Base-by-base conservation (phyloP, 2,329 filamentous ascomycete species). In the Trichoderma arundinaceum region DNA sequence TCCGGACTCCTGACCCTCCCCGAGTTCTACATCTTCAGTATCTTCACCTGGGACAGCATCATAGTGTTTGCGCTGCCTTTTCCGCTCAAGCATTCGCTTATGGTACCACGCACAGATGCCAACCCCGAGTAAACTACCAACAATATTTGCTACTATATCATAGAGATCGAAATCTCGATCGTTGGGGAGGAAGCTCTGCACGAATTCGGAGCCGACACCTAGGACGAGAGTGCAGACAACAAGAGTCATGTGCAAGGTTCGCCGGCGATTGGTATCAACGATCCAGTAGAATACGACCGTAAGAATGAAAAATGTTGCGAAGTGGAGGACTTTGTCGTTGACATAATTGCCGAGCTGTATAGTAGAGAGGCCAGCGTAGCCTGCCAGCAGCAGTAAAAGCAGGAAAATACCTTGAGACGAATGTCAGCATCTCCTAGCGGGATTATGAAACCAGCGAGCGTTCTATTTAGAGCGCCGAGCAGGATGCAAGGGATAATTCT, bases 281-380 rank as follows among this genome's bases (percentile, higher is more conserved):
- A 97, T 91, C 93, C 95, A 99, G 86, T 99, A 99, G 84, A 98
- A 98, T 71, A 86, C 81, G 69, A 91, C 79, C 15, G 94, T 97
- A 61, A 99, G 85, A 70, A 92, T 76, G 83, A 98, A 97, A 82
- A 99, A 98, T 72, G 91, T 94, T 66, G 93, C 68, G 72, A 91
- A 84, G 79, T 98, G 95, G 33, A 98, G 85, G 73, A 91, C 82
- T 79, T 99, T 98, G 84, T 97, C 94, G 82, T 96, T 93, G 76
- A 94, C 85, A 73, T 83, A 77, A 68, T 78, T 71, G 68, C 79
- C 80, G 71, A 87, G 73, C 69, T 88, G 84, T 63, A 88, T 75
- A 44, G 84, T 81, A 38, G 92, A 89, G 65, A 98, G 90, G 70
- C 93, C 93, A 68, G 90, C 85, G 76, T 94, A 96, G 69, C 87